phyloP scores from a whole-genome alignment of 2,329 filamentous ascomycete species.

The Fusarium tuaranense region DNA sequence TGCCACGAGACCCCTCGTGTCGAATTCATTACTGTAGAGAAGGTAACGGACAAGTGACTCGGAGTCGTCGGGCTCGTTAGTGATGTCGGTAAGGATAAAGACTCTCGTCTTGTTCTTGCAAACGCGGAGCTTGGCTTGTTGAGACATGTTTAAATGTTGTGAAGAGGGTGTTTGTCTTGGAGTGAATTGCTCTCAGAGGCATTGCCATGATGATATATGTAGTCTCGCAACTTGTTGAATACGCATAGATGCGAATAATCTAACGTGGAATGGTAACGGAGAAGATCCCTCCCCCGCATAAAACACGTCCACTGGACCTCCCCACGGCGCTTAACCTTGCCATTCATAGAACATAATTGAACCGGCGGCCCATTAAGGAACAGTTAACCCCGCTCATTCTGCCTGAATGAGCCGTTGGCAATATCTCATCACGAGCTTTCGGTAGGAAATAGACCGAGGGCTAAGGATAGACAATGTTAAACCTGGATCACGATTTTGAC shows the following conservation, averaged over 20 bases:
- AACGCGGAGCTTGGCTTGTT: neutral
- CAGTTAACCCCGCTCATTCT: neutral
- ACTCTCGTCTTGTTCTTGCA: neutral
- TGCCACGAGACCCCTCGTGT: neutral
- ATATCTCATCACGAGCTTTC: neutral
- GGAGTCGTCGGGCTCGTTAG: neutral
- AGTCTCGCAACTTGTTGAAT: neutral
- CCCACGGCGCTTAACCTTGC: neutral
- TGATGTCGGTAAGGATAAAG: conserved; percentile 4
- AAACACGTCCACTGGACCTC: neutral
- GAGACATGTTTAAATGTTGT: neutral
- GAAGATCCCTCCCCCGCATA: neutral
- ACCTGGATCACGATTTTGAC: neutral
- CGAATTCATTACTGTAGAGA: neutral
- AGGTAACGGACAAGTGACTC: neutral
- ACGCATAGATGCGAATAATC: neutral
- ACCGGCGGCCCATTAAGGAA: neutral
- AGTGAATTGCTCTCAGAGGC: fast-evolving
- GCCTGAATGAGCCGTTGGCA: neutral
- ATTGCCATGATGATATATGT: neutral
- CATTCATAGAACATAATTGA: neutral
- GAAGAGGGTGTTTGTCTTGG: neutral
- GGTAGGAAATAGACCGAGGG: neutral
- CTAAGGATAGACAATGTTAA: neutral
- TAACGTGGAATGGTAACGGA: neutral